Evolutionary conservation across 176 grass and related monocot species (phyloP).

Genomic region (Stipa capillata): DNA sequence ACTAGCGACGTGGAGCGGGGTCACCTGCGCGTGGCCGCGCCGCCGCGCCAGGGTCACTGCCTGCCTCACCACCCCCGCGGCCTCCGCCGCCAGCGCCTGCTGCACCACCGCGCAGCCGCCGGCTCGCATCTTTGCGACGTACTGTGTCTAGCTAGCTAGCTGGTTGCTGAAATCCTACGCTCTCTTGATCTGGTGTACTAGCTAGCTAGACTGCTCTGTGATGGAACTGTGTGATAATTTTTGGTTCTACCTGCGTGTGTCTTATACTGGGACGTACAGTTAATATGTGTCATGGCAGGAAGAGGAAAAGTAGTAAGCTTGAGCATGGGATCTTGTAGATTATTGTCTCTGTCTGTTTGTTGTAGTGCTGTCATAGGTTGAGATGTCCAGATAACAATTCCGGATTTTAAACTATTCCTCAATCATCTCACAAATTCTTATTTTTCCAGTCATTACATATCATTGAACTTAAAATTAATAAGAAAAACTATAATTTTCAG

Average conservation of each 20-base stretch:
- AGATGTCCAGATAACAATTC: too few species aligned
- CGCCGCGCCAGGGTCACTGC: slow-evolving; percentile 59
- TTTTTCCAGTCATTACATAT: too few species aligned
- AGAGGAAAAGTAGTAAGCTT: neutral
- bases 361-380: neutral
- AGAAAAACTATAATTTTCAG: too few species aligned
- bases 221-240: neutral
- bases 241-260: neutral
- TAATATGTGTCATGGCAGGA: neutral
- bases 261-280: neutral
- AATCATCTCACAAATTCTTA: too few species aligned
- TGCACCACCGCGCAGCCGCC: slow-evolving; percentile 72
- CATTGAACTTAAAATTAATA: too few species aligned
- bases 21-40: slow-evolving; percentile 86
- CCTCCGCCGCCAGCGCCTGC: slow-evolving; percentile 75
- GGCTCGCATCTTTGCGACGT: slow-evolving; percentile 55
- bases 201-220: neutral
- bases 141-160: neutral
- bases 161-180: too few species aligned
- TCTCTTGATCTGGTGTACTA: neutral
- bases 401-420: too few species aligned
- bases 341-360: neutral
- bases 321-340: neutral
- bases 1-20: slow-evolving; percentile 86
- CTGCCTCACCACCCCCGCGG: slow-evolving; percentile 61